phyloP scores from a whole-genome alignment of 208 protist genomes.

The Histomonas meleagridis region DNA sequence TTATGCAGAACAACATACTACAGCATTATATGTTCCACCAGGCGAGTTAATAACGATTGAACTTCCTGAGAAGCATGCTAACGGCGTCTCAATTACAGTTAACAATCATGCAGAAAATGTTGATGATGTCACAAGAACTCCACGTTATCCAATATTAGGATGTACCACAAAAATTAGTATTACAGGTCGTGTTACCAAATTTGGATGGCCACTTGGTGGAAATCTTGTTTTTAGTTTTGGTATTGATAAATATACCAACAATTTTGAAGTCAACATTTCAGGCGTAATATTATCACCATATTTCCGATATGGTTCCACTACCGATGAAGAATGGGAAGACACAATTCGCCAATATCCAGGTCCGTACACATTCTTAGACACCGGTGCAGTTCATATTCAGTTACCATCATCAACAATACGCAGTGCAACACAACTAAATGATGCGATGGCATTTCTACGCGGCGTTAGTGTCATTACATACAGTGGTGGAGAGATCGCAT shows the following conservation, averaged over 20 bases:
- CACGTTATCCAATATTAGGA: neutral
- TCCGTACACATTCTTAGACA: neutral
- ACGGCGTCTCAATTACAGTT: neutral
- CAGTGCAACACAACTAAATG: neutral
- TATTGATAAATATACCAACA: neutral
- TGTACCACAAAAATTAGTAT: neutral
- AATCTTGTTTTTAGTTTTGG: neutral
- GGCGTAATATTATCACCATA: neutral
- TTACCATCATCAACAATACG: neutral
- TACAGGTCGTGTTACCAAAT: neutral
- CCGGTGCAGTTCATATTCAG: neutral
- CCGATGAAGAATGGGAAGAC: neutral
- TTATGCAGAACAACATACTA: neutral
- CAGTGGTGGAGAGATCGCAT: neutral
- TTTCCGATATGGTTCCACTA: neutral
- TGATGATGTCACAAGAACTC: neutral
- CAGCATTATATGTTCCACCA: neutral
- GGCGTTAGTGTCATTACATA: neutral
- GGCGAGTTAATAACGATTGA: neutral
- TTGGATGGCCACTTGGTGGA: neutral
- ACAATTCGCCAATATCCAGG: neutral
- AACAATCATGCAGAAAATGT: neutral
- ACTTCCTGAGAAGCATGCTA: neutral
- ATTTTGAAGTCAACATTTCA: neutral
- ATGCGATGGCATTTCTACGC: neutral